Conservation (phyloP, 208 protist species). For the Crithidia fasciculata region DNA sequence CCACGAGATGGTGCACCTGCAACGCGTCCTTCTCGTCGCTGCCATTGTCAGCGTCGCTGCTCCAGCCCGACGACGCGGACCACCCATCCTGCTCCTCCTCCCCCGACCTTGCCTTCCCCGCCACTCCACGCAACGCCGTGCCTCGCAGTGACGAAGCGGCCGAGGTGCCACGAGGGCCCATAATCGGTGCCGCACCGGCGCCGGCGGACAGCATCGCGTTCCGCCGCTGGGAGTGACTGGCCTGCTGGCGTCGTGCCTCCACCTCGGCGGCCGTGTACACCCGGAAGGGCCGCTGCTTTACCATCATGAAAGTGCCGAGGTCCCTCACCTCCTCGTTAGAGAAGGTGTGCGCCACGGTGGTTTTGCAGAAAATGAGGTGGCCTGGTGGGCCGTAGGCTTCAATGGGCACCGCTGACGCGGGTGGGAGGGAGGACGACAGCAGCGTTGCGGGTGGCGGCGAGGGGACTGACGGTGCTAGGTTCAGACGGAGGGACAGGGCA, state of each 20-base stretch:
- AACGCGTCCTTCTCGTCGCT: not conserved
- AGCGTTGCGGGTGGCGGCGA: not conserved
- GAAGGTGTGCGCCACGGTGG: conserved; percentile 29
- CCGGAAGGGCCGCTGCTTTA: conserved; percentile 15
- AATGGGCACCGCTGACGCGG: conserved; percentile 15
- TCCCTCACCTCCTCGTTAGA: conserved; percentile 15
- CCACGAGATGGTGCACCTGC: not conserved
- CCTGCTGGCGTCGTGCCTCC: conserved; percentile 14
- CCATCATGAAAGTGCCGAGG: conserved; percentile 6
- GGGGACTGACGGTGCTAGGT: conserved; percentile 3
- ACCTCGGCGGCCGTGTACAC: conserved; percentile 25
- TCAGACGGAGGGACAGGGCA: conserved; percentile 11
- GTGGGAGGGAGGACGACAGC: conserved; percentile 14
- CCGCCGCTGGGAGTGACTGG: conserved; percentile 1
- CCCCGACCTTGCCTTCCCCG: too few relatives aligned
- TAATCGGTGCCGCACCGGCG: not conserved
- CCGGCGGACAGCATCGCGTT: conserved; percentile 16
- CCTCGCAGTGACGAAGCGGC: not conserved
- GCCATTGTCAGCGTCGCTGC: conserved; percentile 21
- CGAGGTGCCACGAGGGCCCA: not conserved
- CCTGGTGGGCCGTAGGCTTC: conserved; percentile 17
- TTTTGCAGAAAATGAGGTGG: conserved; percentile 17
- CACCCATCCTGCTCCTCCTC: conserved; percentile 29
- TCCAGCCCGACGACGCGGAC: conserved; percentile 33
- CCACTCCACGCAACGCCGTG: not conserved